A percentile compares a stretch with the other conserved stretches of the same genome.
Evolutionary conservation across 192 early-diverging fungal genomes (phyloP).

Genomic region (Podochytrium sp.): DNA sequence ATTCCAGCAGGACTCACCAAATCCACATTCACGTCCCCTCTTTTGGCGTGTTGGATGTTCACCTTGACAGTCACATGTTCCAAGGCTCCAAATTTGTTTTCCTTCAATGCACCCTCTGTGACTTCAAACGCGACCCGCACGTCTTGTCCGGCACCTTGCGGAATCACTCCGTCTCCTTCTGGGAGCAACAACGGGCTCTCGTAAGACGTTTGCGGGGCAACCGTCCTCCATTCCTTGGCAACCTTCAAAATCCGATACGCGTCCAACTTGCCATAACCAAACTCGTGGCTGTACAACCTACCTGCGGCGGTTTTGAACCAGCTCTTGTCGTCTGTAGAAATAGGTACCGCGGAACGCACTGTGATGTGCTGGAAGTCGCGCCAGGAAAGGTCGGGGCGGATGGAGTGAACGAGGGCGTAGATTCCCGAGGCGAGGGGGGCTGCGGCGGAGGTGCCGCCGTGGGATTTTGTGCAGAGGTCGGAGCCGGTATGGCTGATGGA

Average conservation of each 20-base stretch:
- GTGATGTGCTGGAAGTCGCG: constrained; percentile 89
- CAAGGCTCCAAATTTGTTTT: constrained; percentile 51
- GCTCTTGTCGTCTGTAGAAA: constrained; percentile 69
- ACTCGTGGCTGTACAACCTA: constrained; percentile 87
- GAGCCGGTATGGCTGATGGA: constrained; percentile 23
- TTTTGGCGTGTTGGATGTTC: constrained; percentile 73
- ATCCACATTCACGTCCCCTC: constrained; percentile 87
- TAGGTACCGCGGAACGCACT: constrained; percentile 75
- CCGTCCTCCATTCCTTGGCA: constrained; percentile 67
- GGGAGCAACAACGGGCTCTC: constrained; percentile 21
- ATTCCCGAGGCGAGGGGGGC: constrained; percentile 92
- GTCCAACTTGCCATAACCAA: constrained; percentile 91
- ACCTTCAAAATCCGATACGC: constrained; percentile 78
- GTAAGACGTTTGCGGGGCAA: constrained; percentile 69
- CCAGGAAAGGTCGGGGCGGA: constrained; percentile 91
- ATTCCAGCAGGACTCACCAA: constrained; percentile 76
- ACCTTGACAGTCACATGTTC: constrained; percentile 92
- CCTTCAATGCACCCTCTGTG: background rate
- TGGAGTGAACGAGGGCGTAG: constrained; percentile 78
- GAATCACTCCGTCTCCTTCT: constrained; percentile 47
- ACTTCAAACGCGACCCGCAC: background rate
- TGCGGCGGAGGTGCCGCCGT: constrained; percentile 95
- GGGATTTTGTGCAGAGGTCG: constrained; percentile 68
- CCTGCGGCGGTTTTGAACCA: constrained; percentile 76
- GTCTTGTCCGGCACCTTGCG: constrained; percentile 33